A percentile compares a stretch with the other conserved stretches of the same genome.
phyloP scores from a whole-genome alignment of 495 filamentous ascomycete genomes.

The Cercophora scortea region DNA sequence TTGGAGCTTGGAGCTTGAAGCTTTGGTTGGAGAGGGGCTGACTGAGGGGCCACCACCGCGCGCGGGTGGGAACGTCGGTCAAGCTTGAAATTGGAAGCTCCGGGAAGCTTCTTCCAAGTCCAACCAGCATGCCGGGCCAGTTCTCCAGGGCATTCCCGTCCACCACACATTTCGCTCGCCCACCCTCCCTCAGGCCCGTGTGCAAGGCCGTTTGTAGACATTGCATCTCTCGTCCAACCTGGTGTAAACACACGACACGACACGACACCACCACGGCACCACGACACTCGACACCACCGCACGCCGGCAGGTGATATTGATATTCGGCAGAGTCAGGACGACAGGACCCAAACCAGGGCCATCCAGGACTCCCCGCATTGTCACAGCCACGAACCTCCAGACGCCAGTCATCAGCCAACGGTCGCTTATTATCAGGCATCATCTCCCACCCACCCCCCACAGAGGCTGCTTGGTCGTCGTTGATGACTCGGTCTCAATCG shows the following conservation, averaged over 20 bases:
- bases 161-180: slow-evolving; percentile 3
- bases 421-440: background rate
- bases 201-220: background rate
- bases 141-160: background rate
- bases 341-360: too few species aligned
- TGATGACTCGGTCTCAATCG: too few species aligned
- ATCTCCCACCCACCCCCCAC: background rate
- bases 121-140: background rate
- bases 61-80: too few species aligned
- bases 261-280: background rate
- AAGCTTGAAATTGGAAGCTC: too few species aligned
- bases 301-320: slow-evolving; percentile 1
- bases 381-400: background rate
- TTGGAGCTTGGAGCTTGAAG: background rate
- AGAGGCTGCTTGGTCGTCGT: too few species aligned
- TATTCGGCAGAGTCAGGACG: too few species aligned
- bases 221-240: slow-evolving; percentile 2
- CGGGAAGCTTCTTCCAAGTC: background rate
- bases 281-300: too few species aligned
- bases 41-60: too few species aligned
- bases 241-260: slow-evolving; percentile 5
- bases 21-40: background rate
- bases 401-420: background rate
- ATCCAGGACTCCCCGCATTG: background rate
- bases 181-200: background rate